Evolutionary conservation across 768 basidiomycete genomes (phyloP).

Genomic region (Lentinula sp.): DNA sequence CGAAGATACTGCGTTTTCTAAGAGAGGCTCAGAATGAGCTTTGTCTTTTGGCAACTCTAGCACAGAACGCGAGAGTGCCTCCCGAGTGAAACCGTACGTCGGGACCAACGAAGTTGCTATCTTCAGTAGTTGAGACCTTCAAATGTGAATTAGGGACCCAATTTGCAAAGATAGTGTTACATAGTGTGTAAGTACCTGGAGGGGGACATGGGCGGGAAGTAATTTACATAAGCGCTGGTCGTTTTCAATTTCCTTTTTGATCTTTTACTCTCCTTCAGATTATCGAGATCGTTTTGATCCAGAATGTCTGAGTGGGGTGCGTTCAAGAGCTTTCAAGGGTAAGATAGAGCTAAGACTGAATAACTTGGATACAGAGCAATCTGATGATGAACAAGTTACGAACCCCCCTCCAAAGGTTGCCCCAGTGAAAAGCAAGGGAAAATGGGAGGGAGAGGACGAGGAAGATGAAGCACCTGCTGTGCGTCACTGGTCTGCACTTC

Average conservation of each 20-base stretch:
- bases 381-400: slow-evolving; percentile 28
- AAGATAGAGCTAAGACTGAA: not conserved
- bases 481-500: slow-evolving; percentile 22
- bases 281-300: not conserved
- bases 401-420: slow-evolving; percentile 18
- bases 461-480: slow-evolving; percentile 78
- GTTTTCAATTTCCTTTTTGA: not conserved
- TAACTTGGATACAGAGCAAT: slow-evolving; percentile 23
- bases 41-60: slow-evolving; percentile 42
- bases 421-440: slow-evolving; percentile 33
- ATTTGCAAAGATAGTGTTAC: not conserved
- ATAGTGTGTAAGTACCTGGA: not conserved
- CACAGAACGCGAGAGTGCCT: slow-evolving; percentile 60
- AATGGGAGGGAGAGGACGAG: slow-evolving; percentile 92
- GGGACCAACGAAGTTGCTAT: slow-evolving; percentile 59
- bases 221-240: not conserved
- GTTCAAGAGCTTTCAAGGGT: not conserved
- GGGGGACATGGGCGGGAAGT: not conserved
- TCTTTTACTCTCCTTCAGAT: not conserved
- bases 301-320: slow-evolving; percentile 46
- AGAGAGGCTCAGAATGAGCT: slow-evolving; percentile 52
- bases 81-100: slow-evolving; percentile 70
- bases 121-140: slow-evolving; percentile 42
- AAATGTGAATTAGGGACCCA: not conserved
- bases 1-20: slow-evolving; percentile 63